phyloP scores from a whole-genome alignment of 257 asterid species.

The Osmanthus fragrans region DNA sequence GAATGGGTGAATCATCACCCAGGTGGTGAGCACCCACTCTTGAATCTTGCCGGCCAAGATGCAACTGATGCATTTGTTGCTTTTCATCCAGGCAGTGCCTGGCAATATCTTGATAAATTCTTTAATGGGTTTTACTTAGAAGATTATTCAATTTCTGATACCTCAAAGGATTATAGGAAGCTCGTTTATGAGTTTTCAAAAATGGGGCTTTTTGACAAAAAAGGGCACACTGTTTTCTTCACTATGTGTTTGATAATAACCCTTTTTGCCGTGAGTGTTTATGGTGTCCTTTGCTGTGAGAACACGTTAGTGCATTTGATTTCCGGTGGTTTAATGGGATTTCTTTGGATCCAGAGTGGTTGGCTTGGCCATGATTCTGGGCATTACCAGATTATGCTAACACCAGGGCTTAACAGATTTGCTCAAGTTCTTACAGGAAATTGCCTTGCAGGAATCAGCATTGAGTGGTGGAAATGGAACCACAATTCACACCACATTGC shows the following conservation, averaged over 20 bases:
- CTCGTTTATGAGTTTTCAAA: conserved; percentile 67
- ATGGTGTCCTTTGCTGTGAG: conserved; percentile 61
- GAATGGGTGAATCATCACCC: conserved; percentile 79
- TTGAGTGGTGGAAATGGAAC: conserved; percentile 89
- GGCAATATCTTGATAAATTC: conserved; percentile 58
- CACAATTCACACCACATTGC: conserved; percentile 93
- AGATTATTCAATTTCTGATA: conserved; percentile 64
- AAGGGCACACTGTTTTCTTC: conserved; percentile 51
- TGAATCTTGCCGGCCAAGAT: conserved; percentile 79
- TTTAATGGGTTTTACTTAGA: conserved; percentile 57
- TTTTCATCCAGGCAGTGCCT: conserved; percentile 70
- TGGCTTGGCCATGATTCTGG: conserved; percentile 97
- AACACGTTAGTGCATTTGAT: conserved; percentile 51
- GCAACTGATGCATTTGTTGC: conserved; percentile 93
- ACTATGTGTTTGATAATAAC: conserved; percentile 34
- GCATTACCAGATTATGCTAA: conserved; percentile 65
- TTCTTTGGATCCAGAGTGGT: conserved; percentile 91
- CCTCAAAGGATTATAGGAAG: conserved; percentile 70
- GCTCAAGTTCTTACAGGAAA: conserved; percentile 67
- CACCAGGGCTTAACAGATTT: conserved; percentile 42
- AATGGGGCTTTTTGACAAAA: conserved; percentile 64
- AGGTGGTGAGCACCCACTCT: conserved; percentile 78
- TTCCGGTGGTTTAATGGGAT: conserved; percentile 70
- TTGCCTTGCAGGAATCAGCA: conserved; percentile 80
- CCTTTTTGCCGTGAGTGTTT: conserved; percentile 49